Evolutionary conservation across 805 yeast species (phyloP), one percentile per base, ranked within the genome.

Genomic region (Saccharomycopsis javanensis): DNA sequence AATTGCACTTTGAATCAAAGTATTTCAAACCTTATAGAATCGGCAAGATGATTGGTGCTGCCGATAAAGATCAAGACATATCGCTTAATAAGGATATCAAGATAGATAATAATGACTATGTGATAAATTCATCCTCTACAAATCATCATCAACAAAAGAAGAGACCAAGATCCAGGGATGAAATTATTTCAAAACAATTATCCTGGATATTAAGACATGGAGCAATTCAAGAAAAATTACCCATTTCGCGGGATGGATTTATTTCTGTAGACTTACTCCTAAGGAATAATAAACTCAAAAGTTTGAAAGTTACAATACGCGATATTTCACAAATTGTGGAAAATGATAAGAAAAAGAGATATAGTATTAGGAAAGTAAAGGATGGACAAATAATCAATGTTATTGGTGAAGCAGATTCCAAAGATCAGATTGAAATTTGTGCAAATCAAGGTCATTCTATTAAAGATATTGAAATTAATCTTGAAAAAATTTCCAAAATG

Each of bases 371-470:
- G n/a, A 13, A 23, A n/a, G 8, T 18, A 5, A 16, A 15, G 15
- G 30, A 42, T 31, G 38, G 30, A 34, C 8, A 50, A 50, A 28
- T 30, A 16, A 48, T 30, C 3, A 28, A 52, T 52, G 13, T 16
- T 33, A 20, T n/a, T 34, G 13, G 28, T n/a, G 55, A 52, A 4
- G 6, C 3, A 18, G 3, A 13, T n/a, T 25, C 20, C 10, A 18
- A 18, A 2, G 25, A 15, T 11, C 11, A 23, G 1, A 37, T 20
- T 25, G 23, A 25, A 20, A 80, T 92, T n/a, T 81, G 97, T 66
- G 98, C 99, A 3, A 84, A 85, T 55, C 99, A 94, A 69, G 99
- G 99, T 3, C 99, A 94, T 68, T 82, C 96, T 0, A 71, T 92
- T 4, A 66, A 68, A 34, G 58, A 64, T 0, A 72, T 82, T 0